These are phyloP conservation scores for Trichoderma citrinoviride DNA, from an alignment of 2,329 filamentous ascomycete species.

Conservation along the genomic window DNA sequence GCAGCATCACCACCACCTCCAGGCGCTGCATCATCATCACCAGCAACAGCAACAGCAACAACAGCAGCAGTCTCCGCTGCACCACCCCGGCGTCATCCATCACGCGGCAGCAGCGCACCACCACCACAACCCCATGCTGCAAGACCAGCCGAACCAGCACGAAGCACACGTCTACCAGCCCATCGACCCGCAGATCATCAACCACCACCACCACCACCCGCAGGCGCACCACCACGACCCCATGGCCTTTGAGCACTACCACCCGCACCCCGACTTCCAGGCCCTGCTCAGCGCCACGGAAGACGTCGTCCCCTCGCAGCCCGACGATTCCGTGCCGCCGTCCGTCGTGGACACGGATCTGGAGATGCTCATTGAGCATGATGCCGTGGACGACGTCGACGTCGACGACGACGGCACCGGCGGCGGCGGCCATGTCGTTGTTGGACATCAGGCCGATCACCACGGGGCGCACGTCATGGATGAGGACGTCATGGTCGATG, in stretches of 20 bases:
- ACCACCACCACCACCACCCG: constrained; percentile 22
- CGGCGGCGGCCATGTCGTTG: constrained; percentile 3
- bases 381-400: constrained; percentile 44
- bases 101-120: constrained; percentile 31
- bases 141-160: constrained; percentile 31
- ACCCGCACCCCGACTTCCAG: constrained; percentile 51
- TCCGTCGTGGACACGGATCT: constrained; percentile 49
- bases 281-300: constrained; percentile 51
- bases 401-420: constrained; percentile 2
- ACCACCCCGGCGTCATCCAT: constrained; percentile 33
- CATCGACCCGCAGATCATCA: constrained; percentile 46
- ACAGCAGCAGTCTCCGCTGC: constrained; percentile 51
- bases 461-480: constrained; percentile 21
- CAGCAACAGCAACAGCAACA: constrained; percentile 30
- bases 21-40: constrained; percentile 35
- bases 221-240: constrained; percentile 27
- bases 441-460: constrained; percentile 21
- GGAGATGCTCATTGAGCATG: constrained; percentile 52
- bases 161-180: constrained; percentile 48
- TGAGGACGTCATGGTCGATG: constrained; percentile 20
- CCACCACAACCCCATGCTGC: constrained; percentile 37
- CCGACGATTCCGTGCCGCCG: constrained; percentile 37
- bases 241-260: constrained; percentile 41
- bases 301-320: constrained; percentile 32
- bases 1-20: constrained; percentile 30